phyloP scores from a whole-genome alignment of 768 basidiomycete genomes.

The Chiua virens region DNA sequence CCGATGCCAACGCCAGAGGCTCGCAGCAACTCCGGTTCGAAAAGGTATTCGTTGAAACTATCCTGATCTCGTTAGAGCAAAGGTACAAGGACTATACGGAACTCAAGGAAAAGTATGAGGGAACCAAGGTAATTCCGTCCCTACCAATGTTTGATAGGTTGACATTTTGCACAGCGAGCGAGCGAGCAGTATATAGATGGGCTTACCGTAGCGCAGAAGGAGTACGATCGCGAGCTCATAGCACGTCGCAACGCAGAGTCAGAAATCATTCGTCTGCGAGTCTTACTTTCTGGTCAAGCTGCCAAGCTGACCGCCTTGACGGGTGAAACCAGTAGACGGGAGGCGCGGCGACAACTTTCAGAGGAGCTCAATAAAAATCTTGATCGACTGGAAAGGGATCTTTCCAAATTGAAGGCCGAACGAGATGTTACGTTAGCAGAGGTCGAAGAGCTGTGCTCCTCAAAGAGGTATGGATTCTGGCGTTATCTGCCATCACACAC shows the following conservation, averaged over 20 bases:
- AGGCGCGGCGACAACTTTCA: constrained; percentile 75
- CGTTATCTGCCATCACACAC: constrained; percentile 12
- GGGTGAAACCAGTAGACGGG: constrained; percentile 73
- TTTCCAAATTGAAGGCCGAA: constrained; percentile 86
- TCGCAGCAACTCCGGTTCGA: constrained; percentile 68
- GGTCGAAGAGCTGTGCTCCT: constrained; percentile 82
- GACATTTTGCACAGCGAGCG: constrained; percentile 57
- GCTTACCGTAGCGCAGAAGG: constrained; percentile 86
- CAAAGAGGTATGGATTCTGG: constrained; percentile 56
- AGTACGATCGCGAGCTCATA: constrained; percentile 90
- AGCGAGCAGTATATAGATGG: constrained; percentile 93
- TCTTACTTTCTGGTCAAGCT: constrained; percentile 87
- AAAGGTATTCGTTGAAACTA: constrained; percentile 66
- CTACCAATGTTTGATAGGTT: background rate
- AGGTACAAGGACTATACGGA: constrained; percentile 58
- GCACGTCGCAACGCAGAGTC: constrained; percentile 89
- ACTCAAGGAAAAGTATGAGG: constrained; percentile 78
- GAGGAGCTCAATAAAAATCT: constrained; percentile 78
- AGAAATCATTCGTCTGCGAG: constrained; percentile 82
- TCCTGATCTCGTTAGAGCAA: constrained; percentile 65
- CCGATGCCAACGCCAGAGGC: constrained; percentile 59
- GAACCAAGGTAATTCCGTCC: constrained; percentile 70
- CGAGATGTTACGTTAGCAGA: constrained; percentile 92
- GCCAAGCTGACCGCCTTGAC: constrained; percentile 83
- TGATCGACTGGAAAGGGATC: constrained; percentile 75